A percentile compares a stretch with the other conserved stretches of the same genome.
These are phyloP conservation scores for Alternaria conjuncta DNA, from an alignment of 2,329 filamentous ascomycete genomes.

Conservation along the genomic window DNA sequence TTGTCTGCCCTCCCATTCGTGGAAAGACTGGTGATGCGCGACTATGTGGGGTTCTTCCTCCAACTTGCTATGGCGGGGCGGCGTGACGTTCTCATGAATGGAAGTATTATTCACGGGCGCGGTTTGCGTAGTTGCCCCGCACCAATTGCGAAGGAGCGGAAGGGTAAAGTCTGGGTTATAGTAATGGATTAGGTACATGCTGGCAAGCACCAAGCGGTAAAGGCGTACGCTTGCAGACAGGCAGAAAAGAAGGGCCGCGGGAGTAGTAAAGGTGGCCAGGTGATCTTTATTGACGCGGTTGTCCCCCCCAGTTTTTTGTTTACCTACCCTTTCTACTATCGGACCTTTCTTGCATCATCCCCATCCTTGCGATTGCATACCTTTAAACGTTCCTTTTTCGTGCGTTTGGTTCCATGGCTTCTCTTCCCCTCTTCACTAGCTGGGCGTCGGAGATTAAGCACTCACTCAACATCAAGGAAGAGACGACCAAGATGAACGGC, in stretches of 20 bases:
- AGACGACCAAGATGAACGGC: constrained; percentile 1
- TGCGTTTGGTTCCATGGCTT: neutral
- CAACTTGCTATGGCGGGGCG: neutral
- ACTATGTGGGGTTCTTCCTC: neutral
- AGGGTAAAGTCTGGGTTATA: constrained; percentile 9
- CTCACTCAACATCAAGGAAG: neutral
- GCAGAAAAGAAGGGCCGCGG: neutral
- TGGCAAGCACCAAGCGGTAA: neutral
- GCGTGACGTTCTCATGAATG: constrained; percentile 1
- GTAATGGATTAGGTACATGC: neutral
- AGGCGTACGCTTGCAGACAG: neutral
- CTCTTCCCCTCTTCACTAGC: constrained; percentile 4
- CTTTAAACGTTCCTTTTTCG: neutral
- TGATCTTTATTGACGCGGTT: neutral
- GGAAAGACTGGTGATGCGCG: constrained; percentile 17
- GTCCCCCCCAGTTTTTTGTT: neutral
- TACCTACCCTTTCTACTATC: neutral
- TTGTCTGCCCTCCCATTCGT: constrained; percentile 28
- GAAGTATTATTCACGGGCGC: constrained; percentile 2
- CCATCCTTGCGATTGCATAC: neutral
- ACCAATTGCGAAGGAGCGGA: constrained; percentile 7
- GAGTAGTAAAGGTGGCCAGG: neutral
- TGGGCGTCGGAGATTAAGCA: constrained; percentile 2
- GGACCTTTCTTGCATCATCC: neutral
- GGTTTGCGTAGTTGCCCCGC: constrained; percentile 5